Evolutionary conservation across 768 basidiomycete genomes (phyloP).

Genomic region (Antrodiella citrinella): DNA sequence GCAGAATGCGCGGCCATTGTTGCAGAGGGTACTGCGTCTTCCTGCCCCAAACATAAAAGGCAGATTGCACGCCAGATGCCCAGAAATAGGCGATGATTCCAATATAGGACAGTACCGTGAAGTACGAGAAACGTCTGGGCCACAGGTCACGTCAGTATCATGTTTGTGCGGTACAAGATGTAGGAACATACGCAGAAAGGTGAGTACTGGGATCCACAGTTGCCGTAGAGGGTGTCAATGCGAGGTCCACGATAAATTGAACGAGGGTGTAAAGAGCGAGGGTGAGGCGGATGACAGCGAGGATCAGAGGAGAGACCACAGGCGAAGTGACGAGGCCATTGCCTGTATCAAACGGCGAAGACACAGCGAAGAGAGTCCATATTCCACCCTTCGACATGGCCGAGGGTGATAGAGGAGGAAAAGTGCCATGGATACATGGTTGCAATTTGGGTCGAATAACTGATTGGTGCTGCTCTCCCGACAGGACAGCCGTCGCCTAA

Average conservation of each 20-base stretch:
- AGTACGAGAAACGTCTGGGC: slow-evolving; percentile 53
- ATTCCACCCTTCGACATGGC: slow-evolving; percentile 5
- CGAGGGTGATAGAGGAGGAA: not conserved
- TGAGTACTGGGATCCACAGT: not conserved
- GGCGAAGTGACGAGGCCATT: slow-evolving; percentile 40
- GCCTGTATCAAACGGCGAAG: slow-evolving; percentile 31
- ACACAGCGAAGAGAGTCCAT: slow-evolving; percentile 25
- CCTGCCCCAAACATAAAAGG: slow-evolving; percentile 29
- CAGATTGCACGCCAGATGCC: slow-evolving; percentile 47
- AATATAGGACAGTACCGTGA: slow-evolving; percentile 55
- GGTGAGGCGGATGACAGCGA: slow-evolving; percentile 38
- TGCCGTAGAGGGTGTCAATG: not conserved
- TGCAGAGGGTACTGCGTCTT: slow-evolving; percentile 43
- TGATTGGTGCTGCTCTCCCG: not conserved
- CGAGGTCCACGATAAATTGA: not conserved
- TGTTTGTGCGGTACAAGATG: not conserved
- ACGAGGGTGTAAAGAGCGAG: slow-evolving; percentile 45
- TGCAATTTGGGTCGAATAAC: slow-evolving; percentile 11
- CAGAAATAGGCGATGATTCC: slow-evolving; percentile 58
- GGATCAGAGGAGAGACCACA: slow-evolving; percentile 33
- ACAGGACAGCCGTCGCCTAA: not conserved
- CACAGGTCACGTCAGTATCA: not conserved
- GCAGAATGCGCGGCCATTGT: slow-evolving; percentile 46
- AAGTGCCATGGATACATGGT: not conserved
- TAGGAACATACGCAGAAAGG: not conserved